Base-by-base conservation (phyloP, 345 rosid genomes). In the Camelina hispida region DNA sequence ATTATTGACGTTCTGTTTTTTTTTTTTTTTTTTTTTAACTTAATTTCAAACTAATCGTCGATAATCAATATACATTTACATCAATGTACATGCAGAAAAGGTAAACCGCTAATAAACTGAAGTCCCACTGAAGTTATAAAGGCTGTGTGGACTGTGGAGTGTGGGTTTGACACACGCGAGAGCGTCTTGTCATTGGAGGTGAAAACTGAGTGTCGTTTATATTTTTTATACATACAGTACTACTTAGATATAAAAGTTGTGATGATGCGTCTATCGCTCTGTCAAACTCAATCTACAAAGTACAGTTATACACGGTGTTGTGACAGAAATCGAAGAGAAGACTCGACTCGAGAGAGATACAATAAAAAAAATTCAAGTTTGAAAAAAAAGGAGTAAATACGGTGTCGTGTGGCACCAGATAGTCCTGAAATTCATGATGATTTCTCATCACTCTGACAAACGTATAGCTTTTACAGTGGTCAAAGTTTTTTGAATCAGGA, bases 201-300 rank as follows among this genome's bases (percentile, higher is more conserved):
- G 70, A 76, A 69, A 76, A 76, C 34, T 62, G 80, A 18, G 53
- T 54, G 71, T 69, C 42, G 69, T 69, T 76, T 75, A 17, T 56
- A 25, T 10, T 6, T 18, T n/a, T 47, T 4, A 50, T 37, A 22
- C 12, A 18, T 50, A 40, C 7, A 6, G 6, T n/a, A n/a, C n/a
- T n/a, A n/a, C n/a, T n/a, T n/a, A n/a, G n/a, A n/a, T 28, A 28
- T 28, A 28, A 25, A 30, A 57, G 62, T 46, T 76, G 63, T 62
- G 65, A 54, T 34, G 76, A 77, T 70, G 60, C 66, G 72, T 77
- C 80, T 23, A 64, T 77, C 80, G 37, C 46, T 57, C 55, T 71
- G 80, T 71, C 67, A 77, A 57, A 65, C 60, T 69, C 65, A 69
- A 69, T 68, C 69, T 52, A 38, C 38, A 69, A 76, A 54, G 40